Evolutionary conservation across 2,329 filamentous ascomycete genomes (phyloP), one percentile per base, ranked within the genome.

Genomic region (Ceratocystis destructans): DNA sequence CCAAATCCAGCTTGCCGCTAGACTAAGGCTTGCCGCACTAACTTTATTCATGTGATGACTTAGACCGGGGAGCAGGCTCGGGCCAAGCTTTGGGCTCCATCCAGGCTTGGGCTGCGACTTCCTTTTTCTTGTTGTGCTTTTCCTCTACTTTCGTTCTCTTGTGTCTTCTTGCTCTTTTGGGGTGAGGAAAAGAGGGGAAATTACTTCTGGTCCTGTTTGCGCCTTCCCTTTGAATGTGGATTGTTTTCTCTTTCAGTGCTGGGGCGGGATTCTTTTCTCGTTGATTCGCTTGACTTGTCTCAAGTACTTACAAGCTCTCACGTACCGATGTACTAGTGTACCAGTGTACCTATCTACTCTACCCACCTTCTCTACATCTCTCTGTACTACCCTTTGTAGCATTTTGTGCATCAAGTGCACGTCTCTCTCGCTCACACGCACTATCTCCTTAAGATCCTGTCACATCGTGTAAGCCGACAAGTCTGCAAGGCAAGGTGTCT

Each of bases 41-140:
- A n/a, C 55, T 59, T 37, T 37, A 59, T 59, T 37, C 55, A 59
- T 59, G 55, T 59, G 55, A 59, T 59, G 8, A 31, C 12, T 28
- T 48, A 6, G 46, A 22, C 46, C 8, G 20, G 46, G 46, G 17
- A 20, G 17, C 48, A 22, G 48, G 48, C 17, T 25, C n/a, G 8
- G 8, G 20, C 48, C n/a, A 25, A 20, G 48, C 20, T 41, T 41
- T 41, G 37, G 37, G 37, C 37, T 12, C 37, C 48, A 10, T 41
- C 37, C 48, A 10, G 48, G 48, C 48, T 22, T 31, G 55, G 55
- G 55, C 31, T 59, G 15, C 55, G 2, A 59, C 55, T 59, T 59
- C 55, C 55, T 12, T 37, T 59, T 59, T n/a, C 5, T 33, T 10
- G 25, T 53, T 7, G 2, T 25, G 3, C n/a, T 4, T 25, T 20